Evolutionary conservation across 225 moss, liverwort and hornwort genomes (phyloP).

Genomic region (Ulota crispa): DNA sequence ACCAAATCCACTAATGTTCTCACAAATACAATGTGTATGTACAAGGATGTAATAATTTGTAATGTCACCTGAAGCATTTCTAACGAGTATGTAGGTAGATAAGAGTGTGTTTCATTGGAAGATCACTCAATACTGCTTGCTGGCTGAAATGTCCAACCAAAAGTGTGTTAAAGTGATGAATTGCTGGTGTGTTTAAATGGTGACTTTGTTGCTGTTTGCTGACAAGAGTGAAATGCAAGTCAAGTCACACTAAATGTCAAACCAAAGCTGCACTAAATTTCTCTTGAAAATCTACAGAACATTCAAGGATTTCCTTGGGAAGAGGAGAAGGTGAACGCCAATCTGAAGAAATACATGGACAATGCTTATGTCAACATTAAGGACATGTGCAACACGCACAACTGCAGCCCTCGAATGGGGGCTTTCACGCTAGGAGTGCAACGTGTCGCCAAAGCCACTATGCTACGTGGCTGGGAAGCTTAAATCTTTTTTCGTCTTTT

Average conservation of each 20-base stretch:
- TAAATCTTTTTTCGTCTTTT: conserved; percentile 25
- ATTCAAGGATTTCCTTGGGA: conserved; percentile 96
- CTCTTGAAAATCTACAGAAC: conserved; percentile 46
- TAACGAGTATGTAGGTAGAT: neutral
- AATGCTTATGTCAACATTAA: conserved; percentile 72
- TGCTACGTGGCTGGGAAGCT: conserved; percentile 95
- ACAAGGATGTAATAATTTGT: neutral
- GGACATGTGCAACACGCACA: conserved; percentile 66
- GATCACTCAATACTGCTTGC: neutral
- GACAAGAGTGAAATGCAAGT: neutral
- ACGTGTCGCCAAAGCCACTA: conserved; percentile 83
- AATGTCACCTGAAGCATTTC: neutral
- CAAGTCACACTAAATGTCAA: no score
- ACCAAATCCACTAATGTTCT: no score
- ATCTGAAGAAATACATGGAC: conserved; percentile 85
- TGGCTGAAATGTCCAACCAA: neutral
- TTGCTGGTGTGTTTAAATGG: neutral
- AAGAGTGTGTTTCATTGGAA: neutral
- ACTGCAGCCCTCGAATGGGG: conserved; percentile 89
- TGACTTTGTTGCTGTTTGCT: neutral
- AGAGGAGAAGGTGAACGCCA: conserved; percentile 77
- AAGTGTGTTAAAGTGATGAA: neutral
- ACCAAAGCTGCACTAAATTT: no score
- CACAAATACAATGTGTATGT: neutral
- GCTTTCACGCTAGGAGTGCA: conserved; percentile 89